Conservation (phyloP, 2,329 filamentous ascomycete genomes). For the Botrytis deweyae region DNA sequence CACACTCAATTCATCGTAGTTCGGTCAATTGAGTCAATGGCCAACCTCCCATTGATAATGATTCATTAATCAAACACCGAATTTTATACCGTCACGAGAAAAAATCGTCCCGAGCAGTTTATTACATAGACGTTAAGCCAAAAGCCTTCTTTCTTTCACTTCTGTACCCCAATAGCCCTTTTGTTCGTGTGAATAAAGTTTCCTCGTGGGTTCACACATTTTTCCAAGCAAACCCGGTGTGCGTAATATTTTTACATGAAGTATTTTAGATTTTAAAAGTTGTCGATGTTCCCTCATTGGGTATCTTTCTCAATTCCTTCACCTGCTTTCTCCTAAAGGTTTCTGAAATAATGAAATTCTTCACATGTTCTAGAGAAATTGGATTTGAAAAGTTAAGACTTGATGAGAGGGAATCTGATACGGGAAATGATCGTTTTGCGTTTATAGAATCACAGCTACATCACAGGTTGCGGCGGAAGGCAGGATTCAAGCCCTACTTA, state of each 20-base stretch:
- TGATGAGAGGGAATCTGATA: background rate
- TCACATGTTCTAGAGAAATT: accelerated
- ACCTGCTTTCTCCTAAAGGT: background rate
- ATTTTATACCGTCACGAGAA: background rate
- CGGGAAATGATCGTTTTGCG: background rate
- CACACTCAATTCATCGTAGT: background rate
- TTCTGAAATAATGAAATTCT: background rate
- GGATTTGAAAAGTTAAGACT: background rate
- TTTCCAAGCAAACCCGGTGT: background rate
- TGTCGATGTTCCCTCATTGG: background rate
- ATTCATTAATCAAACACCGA: background rate
- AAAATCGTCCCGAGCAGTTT: background rate
- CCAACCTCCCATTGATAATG: background rate
- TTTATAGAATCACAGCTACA: background rate
- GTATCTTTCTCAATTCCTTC: background rate
- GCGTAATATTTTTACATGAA: background rate
- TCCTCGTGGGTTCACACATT: background rate
- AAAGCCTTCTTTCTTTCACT: background rate
- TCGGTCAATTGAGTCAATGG: background rate
- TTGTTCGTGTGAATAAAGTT: background rate
- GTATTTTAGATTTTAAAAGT: background rate
- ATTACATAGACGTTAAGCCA: background rate
- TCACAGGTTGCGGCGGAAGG: background rate
- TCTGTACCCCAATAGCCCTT: background rate
- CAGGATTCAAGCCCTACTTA: background rate